These are phyloP conservation scores for Dothiorella sarmentorum DNA, from an alignment of 2,329 filamentous ascomycete species.

Conservation along the genomic window DNA sequence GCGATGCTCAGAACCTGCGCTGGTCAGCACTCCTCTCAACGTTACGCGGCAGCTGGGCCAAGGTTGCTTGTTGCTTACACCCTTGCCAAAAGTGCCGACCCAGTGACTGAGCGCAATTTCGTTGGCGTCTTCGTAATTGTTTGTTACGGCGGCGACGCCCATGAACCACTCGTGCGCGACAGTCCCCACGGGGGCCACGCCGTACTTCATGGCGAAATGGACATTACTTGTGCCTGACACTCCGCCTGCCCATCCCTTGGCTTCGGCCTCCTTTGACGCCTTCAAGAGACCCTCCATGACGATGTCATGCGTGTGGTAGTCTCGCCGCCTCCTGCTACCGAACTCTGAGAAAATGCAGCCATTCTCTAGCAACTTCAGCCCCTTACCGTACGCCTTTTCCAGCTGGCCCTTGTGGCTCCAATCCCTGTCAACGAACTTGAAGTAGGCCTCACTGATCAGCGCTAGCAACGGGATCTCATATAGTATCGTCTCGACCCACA, in stretches of 20 bases:
- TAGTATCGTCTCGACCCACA: slow-evolving; percentile 92
- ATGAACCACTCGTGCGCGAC: slow-evolving; percentile 99
- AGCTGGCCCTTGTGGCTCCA: slow-evolving; percentile 88
- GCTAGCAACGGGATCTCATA: slow-evolving; percentile 96
- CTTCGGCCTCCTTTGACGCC: slow-evolving; percentile 68
- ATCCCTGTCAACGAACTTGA: slow-evolving; percentile 90
- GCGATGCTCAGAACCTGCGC: slow-evolving; percentile 72
- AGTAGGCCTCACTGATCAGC: slow-evolving; percentile 91
- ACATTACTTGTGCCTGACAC: slow-evolving; percentile 93
- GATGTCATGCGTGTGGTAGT: slow-evolving; percentile 91
- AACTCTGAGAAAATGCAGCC: slow-evolving; percentile 94
- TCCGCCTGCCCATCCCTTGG: slow-evolving; percentile 65
- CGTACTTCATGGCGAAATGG: slow-evolving; percentile 91
- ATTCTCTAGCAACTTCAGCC: slow-evolving; percentile 68
- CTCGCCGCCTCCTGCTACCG: slow-evolving; percentile 79
- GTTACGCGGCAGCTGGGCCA: neutral
- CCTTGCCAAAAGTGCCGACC: slow-evolving; percentile 86
- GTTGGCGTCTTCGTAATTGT: slow-evolving; percentile 80
- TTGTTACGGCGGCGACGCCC: slow-evolving; percentile 88
- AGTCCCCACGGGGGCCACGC: slow-evolving; percentile 79
- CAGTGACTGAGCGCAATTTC: slow-evolving; percentile 83
- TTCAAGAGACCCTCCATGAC: slow-evolving; percentile 83
- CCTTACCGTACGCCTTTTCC: slow-evolving; percentile 80
- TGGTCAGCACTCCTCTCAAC: slow-evolving; percentile 9
- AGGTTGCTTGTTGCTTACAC: slow-evolving; percentile 50